Conservation (phyloP, 345 rosid genomes). For the Aegle marmelos region DNA sequence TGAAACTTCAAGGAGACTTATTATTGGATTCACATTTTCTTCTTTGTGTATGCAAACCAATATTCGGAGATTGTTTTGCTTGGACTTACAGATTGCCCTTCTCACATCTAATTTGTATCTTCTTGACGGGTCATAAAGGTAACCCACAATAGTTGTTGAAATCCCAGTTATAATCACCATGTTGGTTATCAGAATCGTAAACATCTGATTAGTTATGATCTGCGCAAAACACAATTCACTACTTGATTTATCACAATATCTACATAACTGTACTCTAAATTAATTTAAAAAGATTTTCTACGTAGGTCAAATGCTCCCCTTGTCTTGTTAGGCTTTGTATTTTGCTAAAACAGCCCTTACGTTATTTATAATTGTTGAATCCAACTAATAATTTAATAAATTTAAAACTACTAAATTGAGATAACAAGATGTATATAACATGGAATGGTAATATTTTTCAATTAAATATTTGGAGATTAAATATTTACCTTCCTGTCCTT, state of each 20-base stretch:
- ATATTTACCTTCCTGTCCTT: constrained; percentile 8
- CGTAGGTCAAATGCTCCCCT: too few species aligned
- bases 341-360: too few species aligned
- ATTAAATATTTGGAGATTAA: background rate
- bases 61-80: constrained; percentile 19
- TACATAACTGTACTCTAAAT: too few species aligned
- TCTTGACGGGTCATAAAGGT: constrained; percentile 35
- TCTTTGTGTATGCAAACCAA: constrained; percentile 28
- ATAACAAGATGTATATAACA: too few species aligned
- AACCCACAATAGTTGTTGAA: constrained; percentile 16
- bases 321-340: too few species aligned
- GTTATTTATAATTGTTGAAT: too few species aligned
- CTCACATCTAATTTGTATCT: constrained; percentile 26
- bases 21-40: constrained; percentile 18
- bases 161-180: constrained; percentile 24
- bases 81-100: constrained; percentile 22
- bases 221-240: background rate
- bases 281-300: too few species aligned
- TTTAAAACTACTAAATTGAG: too few species aligned
- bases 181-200: background rate
- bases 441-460: too few species aligned
- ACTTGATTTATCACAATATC: background rate
- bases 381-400: too few species aligned
- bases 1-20: constrained; percentile 25
- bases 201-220: background rate